Evolutionary conservation across 805 yeast species (phyloP).

Genomic region (Myxozyma vanderwaltii): DNA sequence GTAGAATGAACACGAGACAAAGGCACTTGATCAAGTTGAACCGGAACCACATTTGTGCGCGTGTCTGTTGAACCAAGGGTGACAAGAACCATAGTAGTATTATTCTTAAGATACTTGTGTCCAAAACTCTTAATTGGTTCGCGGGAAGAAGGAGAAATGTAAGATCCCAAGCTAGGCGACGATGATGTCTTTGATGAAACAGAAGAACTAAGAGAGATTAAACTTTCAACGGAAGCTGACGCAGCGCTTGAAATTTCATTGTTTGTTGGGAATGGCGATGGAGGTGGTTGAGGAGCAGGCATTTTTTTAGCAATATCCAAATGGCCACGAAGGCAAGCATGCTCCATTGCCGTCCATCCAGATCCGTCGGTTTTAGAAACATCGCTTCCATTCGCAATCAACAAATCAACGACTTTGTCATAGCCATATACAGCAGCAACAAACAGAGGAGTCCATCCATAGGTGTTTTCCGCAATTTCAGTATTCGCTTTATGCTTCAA

Average conservation of each 20-base stretch:
- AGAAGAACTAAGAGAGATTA: slow-evolving; percentile 24
- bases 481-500: slow-evolving; percentile 69
- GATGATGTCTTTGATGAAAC: slow-evolving; percentile 18
- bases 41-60: slow-evolving; percentile 58
- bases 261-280: slow-evolving; percentile 17
- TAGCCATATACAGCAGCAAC: slow-evolving; percentile 87
- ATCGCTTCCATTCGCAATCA: slow-evolving; percentile 58
- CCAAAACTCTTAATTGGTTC: slow-evolving; percentile 82
- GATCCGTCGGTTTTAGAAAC: slow-evolving; percentile 68
- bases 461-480: slow-evolving; percentile 73
- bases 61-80: slow-evolving; percentile 86
- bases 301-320: slow-evolving; percentile 65
- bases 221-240: slow-evolving; percentile 32
- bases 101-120: slow-evolving; percentile 64
- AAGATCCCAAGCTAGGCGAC: slow-evolving; percentile 15
- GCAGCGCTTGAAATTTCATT: slow-evolving; percentile 26
- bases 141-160: slow-evolving; percentile 6
- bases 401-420: slow-evolving; percentile 54
- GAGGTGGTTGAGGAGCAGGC: slow-evolving; percentile 22
- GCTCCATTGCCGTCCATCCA: slow-evolving; percentile 98
- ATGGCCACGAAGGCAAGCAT: slow-evolving; percentile 89
- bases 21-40: slow-evolving; percentile 74
- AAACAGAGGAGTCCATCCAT: slow-evolving; percentile 95
- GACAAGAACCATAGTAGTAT: slow-evolving; percentile 71
- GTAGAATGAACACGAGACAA: slow-evolving; percentile 74